Evolutionary conservation across 2,329 filamentous ascomycete genomes (phyloP).

Genomic region (Fusarium sp.): DNA sequence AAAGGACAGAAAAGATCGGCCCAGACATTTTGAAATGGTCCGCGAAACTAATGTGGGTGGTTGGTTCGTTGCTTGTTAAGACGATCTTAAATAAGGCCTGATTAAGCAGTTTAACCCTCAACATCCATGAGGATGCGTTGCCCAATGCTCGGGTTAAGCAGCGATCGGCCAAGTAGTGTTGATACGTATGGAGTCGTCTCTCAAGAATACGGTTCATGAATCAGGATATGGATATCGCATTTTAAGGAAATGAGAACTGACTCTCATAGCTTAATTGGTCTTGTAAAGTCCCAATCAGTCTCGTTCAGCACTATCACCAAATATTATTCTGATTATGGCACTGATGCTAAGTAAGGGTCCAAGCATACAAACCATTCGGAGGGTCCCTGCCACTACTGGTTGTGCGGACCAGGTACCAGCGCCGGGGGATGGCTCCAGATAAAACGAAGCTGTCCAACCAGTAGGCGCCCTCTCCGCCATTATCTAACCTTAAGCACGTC

Average conservation of each 20-base stretch:
- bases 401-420: constrained; percentile 41
- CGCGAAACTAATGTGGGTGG: constrained; percentile 25
- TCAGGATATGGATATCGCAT: not conserved
- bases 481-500: constrained; percentile 12
- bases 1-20: constrained; percentile 27
- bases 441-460: constrained; percentile 26
- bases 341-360: constrained; percentile 38
- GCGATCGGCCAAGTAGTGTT: constrained; percentile 3
- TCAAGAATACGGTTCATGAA: constrained; percentile 11
- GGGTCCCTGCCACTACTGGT: constrained; percentile 39
- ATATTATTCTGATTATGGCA: constrained; percentile 18
- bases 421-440: constrained; percentile 18
- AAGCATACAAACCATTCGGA: constrained; percentile 27
- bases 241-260: constrained; percentile 22
- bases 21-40: constrained; percentile 20
- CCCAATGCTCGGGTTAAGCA: not conserved
- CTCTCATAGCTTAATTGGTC: constrained; percentile 4
- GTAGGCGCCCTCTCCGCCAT: constrained; percentile 31
- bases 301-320: constrained; percentile 2
- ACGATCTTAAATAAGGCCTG: constrained; percentile 19
- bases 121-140: constrained; percentile 12
- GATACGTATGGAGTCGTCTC: not conserved
- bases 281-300: not conserved
- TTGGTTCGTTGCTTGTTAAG: constrained; percentile 22
- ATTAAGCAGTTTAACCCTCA: constrained; percentile 1